Conservation (phyloP, 148 eudicot species). For the Nepenthes mirabilis region DNA sequence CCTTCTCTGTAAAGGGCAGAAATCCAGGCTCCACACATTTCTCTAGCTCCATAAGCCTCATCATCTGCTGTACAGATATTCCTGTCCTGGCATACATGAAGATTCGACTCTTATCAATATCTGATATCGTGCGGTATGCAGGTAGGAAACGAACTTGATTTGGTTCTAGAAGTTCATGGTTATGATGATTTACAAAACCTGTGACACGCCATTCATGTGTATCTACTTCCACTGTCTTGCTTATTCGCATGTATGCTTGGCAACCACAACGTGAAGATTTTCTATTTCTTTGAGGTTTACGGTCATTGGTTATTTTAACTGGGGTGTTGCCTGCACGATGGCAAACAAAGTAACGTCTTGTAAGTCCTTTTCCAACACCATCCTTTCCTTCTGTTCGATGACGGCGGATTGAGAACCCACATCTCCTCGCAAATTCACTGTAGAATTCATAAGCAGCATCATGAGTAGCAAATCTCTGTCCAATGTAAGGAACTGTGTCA, state of each 20-base stretch:
- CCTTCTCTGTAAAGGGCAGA: constrained; percentile 89
- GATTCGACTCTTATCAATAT: constrained; percentile 67
- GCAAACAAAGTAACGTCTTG: constrained; percentile 88
- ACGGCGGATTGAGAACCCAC: constrained; percentile 93
- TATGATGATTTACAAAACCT: constrained; percentile 83
- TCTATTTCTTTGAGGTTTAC: constrained; percentile 77
- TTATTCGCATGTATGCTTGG: constrained; percentile 88
- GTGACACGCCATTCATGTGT: constrained; percentile 87
- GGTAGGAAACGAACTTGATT: constrained; percentile 96
- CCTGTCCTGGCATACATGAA: constrained; percentile 92
- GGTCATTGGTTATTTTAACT: constrained; percentile 45
- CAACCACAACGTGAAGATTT: constrained; percentile 97
- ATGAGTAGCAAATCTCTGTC: constrained; percentile 78
- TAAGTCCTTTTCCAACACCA: constrained; percentile 92
- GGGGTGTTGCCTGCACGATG: constrained; percentile 97
- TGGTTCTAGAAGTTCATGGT: constrained; percentile 81
- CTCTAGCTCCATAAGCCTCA: constrained; percentile 89
- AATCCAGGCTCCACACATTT: constrained; percentile 87
- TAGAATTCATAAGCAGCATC: constrained; percentile 92
- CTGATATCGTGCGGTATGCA: constrained; percentile 82
- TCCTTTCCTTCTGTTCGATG: constrained; percentile 96
- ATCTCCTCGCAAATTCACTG: constrained; percentile 67
- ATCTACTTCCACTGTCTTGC: constrained; percentile 59
- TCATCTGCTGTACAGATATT: constrained; percentile 95
- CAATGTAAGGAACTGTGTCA: constrained; percentile 64